Evolutionary conservation across 2,329 filamentous ascomycete species (phyloP), one percentile per base, ranked within the genome.

Genomic region (Venturia effusa): DNA sequence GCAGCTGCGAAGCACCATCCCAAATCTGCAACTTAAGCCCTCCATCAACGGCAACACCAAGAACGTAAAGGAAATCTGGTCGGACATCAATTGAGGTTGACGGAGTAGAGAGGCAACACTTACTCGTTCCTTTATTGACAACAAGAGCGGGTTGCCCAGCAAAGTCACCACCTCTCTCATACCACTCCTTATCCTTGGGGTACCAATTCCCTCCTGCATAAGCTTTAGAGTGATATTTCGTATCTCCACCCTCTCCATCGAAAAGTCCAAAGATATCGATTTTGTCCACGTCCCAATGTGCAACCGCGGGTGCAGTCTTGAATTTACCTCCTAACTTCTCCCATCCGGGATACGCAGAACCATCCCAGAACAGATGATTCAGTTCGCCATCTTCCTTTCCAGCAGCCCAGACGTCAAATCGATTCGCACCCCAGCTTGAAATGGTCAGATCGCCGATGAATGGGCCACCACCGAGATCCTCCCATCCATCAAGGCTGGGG

Each of bases 271-370:
- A 6, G 11, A 63, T 51, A 30, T 62, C 62, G 13, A 63, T 37
- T 17, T 43, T 34, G 15, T 51, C 62, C 1, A 34, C n/a, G 15
- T 43, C 62, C 54, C 48, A 59, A 48, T 39, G 43, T 34, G 61
- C 62, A 17, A 60, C 62, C 2, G 55, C 57, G 1, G 55, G 62
- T 10, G 48, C 34, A 40, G 17, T 34, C 1, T 32, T 39, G 40
- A 63, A 63, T 24, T 59, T 51, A 3, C 62, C 62, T 15, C 62
- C 62, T 30, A 61, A 4, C 40, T 34, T 5, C 19, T 62, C 40
- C 61, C 61, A 62, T 1, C 40, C 61, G 13, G 19, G 22, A 30
- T 43, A 61, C 8, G 59, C 59, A 39, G 30, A 22, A 10, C 24
- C 34, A 6, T 37, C 59, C 30, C 24, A 43, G 22, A 41, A 61